A percentile compares a stretch with the other conserved stretches of the same genome.
phyloP scores from a whole-genome alignment of 768 basidiomycete species.

The Agrocybe praecox region DNA sequence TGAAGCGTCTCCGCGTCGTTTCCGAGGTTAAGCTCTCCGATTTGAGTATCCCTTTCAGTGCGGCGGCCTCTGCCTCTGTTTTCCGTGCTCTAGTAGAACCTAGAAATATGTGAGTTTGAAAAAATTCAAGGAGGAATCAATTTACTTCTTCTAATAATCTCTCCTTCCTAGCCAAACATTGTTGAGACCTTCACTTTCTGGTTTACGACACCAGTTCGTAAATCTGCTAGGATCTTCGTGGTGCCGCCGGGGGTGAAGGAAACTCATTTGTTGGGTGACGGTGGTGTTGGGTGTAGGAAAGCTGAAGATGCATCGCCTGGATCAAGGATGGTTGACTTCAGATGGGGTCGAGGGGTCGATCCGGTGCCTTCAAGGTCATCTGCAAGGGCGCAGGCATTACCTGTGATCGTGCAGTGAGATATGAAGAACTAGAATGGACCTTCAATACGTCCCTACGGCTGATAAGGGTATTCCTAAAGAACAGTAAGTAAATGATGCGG shows the following conservation, averaged over 20 bases:
- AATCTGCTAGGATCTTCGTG: conserved; percentile 85
- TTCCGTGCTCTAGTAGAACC: conserved; percentile 85
- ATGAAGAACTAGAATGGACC: conserved; percentile 6
- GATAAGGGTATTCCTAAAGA: conserved; percentile 72
- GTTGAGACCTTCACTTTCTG: conserved; percentile 88
- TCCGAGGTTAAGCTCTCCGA: conserved; percentile 72
- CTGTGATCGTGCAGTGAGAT: conserved; percentile 40
- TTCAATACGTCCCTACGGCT: conserved; percentile 66
- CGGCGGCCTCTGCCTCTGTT: conserved; percentile 75
- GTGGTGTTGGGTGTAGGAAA: conserved; percentile 53
- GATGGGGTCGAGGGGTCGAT: conserved; percentile 33
- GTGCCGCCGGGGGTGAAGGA: conserved; percentile 78
- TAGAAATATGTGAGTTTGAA: conserved; percentile 20
- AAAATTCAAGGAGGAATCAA: conserved; percentile 2
- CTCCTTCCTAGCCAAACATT: conserved; percentile 88
- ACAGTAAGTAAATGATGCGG: conserved; percentile 18
- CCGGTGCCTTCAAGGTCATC: conserved; percentile 61
- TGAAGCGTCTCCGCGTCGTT: too few relatives aligned
- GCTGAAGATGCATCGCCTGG: conserved; percentile 35
- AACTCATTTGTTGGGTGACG: conserved; percentile 54
- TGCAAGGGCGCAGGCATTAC: conserved; percentile 82
- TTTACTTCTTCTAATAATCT: conserved; percentile 81
- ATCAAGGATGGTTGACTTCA: conserved; percentile 36
- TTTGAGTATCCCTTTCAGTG: conserved; percentile 76
- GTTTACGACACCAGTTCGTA: conserved; percentile 81